phyloP scores from a whole-genome alignment of 2,329 filamentous ascomycete genomes.

The Juglanconis sp. region DNA sequence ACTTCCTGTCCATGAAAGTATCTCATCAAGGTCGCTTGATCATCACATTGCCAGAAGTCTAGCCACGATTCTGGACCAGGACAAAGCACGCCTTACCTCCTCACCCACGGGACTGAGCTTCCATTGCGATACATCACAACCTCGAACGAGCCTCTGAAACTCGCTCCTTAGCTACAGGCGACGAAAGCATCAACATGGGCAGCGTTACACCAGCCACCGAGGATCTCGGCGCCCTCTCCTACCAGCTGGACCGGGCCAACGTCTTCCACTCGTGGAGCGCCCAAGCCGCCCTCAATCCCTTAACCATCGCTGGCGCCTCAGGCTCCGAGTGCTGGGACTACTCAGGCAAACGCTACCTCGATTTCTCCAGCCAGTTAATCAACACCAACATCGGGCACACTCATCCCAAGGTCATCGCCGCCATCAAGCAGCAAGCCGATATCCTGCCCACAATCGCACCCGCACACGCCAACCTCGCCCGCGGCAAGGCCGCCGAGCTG shows the following conservation, averaged over 20 bases:
- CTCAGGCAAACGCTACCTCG: constrained; percentile 17
- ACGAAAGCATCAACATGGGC: constrained; percentile 6
- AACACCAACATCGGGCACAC: constrained; percentile 18
- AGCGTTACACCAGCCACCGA: constrained; percentile 11
- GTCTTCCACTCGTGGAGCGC: constrained; percentile 19
- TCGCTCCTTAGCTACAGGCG: not conserved
- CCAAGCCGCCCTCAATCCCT: constrained; percentile 12
- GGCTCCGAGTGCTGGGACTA: constrained; percentile 18
- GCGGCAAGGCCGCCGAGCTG: constrained; percentile 15
- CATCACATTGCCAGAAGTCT: not conserved
- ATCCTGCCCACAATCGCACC: constrained; percentile 13
- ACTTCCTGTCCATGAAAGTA: not conserved
- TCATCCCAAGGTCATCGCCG: constrained; percentile 17
- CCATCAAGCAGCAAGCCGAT: constrained; percentile 16
- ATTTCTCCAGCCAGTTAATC: constrained; percentile 17
- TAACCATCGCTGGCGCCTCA: constrained; percentile 13
- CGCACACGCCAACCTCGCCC: constrained; percentile 15
- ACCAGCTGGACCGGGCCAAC: constrained; percentile 14
- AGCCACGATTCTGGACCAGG: not conserved
- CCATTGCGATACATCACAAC: not conserved
- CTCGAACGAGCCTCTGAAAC: not conserved
- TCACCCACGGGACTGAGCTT: no score
- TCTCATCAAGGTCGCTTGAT: not conserved
- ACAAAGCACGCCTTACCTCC: not conserved
- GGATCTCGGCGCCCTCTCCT: constrained; percentile 14